Conservation (phyloP, 495 filamentous ascomycete species). For the Cladorrhinum samala region DNA sequence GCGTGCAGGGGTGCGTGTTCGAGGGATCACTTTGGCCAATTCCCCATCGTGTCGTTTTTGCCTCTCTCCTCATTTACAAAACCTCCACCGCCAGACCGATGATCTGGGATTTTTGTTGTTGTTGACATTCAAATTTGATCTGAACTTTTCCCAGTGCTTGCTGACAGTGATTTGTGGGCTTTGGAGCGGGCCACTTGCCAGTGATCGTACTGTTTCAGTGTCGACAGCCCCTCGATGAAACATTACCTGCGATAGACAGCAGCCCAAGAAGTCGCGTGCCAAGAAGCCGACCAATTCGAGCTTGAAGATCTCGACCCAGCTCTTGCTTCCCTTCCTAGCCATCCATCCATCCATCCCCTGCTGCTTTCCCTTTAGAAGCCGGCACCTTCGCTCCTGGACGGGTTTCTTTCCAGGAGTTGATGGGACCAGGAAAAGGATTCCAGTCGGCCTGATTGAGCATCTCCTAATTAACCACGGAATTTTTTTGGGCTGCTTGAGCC, state of each 20-base stretch:
- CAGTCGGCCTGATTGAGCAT: too few species aligned
- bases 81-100: not conserved
- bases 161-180: not conserved
- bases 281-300: constrained; percentile 18
- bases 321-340: constrained; percentile 9
- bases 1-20: too few species aligned
- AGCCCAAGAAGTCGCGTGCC: constrained; percentile 21
- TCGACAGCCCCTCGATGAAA: constrained; percentile 25
- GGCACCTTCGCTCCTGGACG: constrained; percentile 10
- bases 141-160: not conserved
- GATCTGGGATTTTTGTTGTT: too few species aligned
- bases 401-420: not conserved
- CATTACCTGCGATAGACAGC: constrained; percentile 7
- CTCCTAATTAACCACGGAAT: too few species aligned
- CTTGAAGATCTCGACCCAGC: constrained; percentile 12
- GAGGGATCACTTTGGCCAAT: too few species aligned
- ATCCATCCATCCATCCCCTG: constrained; percentile 9
- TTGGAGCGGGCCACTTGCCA: constrained; percentile 13
- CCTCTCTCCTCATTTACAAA: not conserved
- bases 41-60: not conserved
- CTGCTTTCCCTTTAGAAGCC: constrained; percentile 10
- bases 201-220: constrained; percentile 21
- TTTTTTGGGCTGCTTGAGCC: not conserved
- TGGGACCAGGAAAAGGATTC: not conserved
- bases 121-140: not conserved